Evolutionary conservation across 306 rosid species (phyloP), one percentile per base, ranked within the genome.

Genomic region (Rubus parviflorus): DNA sequence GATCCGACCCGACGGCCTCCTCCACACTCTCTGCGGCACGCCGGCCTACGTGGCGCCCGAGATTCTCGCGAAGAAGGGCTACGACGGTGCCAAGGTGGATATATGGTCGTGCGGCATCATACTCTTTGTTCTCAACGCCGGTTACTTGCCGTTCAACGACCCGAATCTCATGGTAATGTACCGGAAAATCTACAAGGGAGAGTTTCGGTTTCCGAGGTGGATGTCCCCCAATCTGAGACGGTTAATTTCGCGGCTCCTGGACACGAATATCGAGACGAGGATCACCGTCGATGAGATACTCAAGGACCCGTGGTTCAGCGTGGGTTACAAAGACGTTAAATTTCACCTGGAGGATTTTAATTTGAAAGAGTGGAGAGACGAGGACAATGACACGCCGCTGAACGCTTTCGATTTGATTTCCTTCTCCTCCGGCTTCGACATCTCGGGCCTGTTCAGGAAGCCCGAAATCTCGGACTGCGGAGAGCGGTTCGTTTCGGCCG

Each of bases 41-140:
- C 97, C 98, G 0, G 89, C 97, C 17, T 90, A 90, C 83, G 90
- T 92, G 80, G 92, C 97, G 14, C 98, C 98, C 0, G 98, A 95
- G 87, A 82, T 95, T 61, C 87, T 95, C 0, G 80, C 83, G 3
- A 90, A 83, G 76, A 87, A 74, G 68, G 99, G 97, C 6, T 95
- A 95, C 78, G 91, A 89, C 15, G 99, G 97, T 0, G 90, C 89
- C 0, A 92, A 85, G 72, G 90, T 85, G 7, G 99, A 95, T 25
- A 67, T 95, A 0, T 95, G 99, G 99, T 87, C 96, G 0, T 92
- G 97, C 80, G 99, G 97, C 45, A 79, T 95, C 75, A 84, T 92
- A 23, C 78, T 95, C 65, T 95, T 77, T 70, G 86, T 84, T 0
- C 85, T 95, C 15, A 85, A 75, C 4, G 79, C 89, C 0, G 94